Base-by-base conservation (phyloP, 169 alveolate genomes). In the Theileria luwenshuni region DNA sequence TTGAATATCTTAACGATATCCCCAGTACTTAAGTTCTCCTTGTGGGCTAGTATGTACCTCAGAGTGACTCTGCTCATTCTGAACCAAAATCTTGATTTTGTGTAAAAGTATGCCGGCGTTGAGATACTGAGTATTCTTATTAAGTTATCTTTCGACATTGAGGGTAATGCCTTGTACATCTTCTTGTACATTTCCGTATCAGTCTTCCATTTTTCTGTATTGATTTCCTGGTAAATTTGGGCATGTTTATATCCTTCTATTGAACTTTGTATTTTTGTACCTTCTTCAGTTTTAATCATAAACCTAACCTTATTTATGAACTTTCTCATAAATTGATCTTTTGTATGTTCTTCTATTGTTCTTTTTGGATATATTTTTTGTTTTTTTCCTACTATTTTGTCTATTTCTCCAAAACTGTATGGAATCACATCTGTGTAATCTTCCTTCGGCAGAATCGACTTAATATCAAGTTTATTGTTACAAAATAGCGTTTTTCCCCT, bases 1-100 rank as follows among this genome's bases (percentile, higher is more conserved):
- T 83, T 75, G 23, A 51, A 79, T 35, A 79, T 79, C 63, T 71
- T 79, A 48, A 70, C 87, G 21, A 72, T 6, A 2, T 79, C 81
- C 23, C 27, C 21, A 5, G 72, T 25, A 3, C 19, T 69, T 35
- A 61, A 49, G 52, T 23, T 27, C 52, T 72, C 76, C 23, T 79
- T 73, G 58, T 61, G 25, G 48, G 71, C 2, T 15, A 79, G 45
- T 63, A 83, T 71, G 73, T 62, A 21, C 61, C 87, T 52, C 13
- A 79, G 68, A 10, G 76, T 65, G 59, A 42, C 38, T 27, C 67
- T 69, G 0, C 73, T 52, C 51, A 79, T 61, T 15, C 74, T 58
- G 47, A 45, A 32, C 87, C 87, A 79, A 3, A 49, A 63, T 19
- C 54, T 54, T 28, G 19, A 49, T 32, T 59, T 28, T 41, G 69